These are phyloP conservation scores for Blastocystis sp. DNA, from an alignment of 352 stramenopile species.

Conservation along the genomic window DNA sequence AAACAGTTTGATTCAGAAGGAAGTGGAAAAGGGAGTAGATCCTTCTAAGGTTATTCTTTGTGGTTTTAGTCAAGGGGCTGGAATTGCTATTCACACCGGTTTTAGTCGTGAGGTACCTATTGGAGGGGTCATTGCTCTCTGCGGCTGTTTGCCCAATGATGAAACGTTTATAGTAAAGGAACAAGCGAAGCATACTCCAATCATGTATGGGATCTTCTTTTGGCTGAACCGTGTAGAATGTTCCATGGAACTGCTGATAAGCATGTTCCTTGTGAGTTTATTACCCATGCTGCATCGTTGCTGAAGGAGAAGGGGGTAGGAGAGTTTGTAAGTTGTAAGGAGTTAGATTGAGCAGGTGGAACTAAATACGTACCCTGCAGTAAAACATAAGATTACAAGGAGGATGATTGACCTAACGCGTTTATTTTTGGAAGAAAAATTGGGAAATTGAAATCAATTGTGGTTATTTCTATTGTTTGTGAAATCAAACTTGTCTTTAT, in stretches of 20 bases:
- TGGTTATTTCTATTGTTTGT: constrained; percentile 62
- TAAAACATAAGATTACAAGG: constrained; percentile 46
- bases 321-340: not conserved
- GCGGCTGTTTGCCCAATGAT: constrained; percentile 44
- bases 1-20: constrained; percentile 46
- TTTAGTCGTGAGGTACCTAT: not conserved
- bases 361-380: constrained; percentile 34
- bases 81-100: constrained; percentile 17
- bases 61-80: constrained; percentile 57
- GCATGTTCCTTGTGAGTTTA: constrained; percentile 41
- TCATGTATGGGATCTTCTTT: not conserved
- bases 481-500: not conserved
- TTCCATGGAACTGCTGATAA: constrained; percentile 56
- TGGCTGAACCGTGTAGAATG: not conserved
- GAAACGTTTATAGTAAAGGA: constrained; percentile 1
- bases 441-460: constrained; percentile 6
- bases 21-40: constrained; percentile 33
- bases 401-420: constrained; percentile 47
- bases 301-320: constrained; percentile 33
- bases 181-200: not conserved
- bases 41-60: constrained; percentile 43
- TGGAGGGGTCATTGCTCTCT: constrained; percentile 18
- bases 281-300: not conserved
- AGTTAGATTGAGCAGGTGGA: constrained; percentile 11
- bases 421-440: not conserved